These are phyloP conservation scores for Staphylotrichum longicolle DNA, from an alignment of 495 filamentous ascomycete species.

Conservation along the genomic window DNA sequence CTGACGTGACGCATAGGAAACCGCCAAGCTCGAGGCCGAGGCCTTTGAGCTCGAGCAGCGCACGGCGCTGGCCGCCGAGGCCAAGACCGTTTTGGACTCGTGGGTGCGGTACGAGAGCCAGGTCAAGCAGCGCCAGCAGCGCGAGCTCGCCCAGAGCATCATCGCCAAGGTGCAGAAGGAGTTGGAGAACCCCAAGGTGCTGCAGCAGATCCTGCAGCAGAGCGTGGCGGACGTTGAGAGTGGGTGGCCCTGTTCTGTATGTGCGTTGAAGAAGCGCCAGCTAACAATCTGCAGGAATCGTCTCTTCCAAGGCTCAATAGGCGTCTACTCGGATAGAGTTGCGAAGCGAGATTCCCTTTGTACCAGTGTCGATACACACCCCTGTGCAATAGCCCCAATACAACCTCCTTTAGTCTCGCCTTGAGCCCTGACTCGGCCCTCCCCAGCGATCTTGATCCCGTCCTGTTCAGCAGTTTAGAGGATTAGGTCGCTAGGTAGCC, in stretches of 20 bases:
- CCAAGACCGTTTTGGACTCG: conserved; percentile 91
- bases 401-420: conserved; percentile 27
- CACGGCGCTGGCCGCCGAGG: conserved; percentile 84
- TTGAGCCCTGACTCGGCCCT: background rate
- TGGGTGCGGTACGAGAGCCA: conserved; percentile 98
- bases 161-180: conserved; percentile 98
- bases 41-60: conserved; percentile 96
- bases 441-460: background rate
- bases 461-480: too few relatives aligned
- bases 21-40: conserved; percentile 89
- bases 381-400: conserved; percentile 48
- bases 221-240: conserved; percentile 94
- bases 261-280: background rate
- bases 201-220: conserved; percentile 95
- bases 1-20: conserved; percentile 66
- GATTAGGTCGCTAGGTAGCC: too few relatives aligned
- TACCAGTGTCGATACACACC: conserved; percentile 43
- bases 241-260: conserved; percentile 46
- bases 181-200: conserved; percentile 90
- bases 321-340: conserved; percentile 39
- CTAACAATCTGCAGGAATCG: conserved; percentile 47
- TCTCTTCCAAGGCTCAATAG: conserved; percentile 56
- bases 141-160: conserved; percentile 85
- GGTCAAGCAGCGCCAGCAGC: conserved; percentile 97
- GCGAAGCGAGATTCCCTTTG: conserved; percentile 46